phyloP scores from a whole-genome alignment of 2,329 filamentous ascomycete genomes.

The Botrytis sinoallii region DNA sequence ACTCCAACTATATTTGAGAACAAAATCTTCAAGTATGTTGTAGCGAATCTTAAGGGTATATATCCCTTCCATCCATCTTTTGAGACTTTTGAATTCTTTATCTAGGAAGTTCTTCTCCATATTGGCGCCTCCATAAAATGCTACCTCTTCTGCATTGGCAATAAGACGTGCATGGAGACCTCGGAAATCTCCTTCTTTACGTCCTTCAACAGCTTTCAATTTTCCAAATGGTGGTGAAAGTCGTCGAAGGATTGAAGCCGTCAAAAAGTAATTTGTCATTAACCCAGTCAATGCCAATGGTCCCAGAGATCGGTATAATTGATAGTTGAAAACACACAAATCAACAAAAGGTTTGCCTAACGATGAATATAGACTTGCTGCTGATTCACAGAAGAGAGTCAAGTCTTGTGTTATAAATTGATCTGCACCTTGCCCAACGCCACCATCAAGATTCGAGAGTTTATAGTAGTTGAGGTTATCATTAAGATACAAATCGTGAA shows the following conservation, averaged over 20 bases:
- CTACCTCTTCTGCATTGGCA: conserved; percentile 95
- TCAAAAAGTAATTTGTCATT: conserved; percentile 89
- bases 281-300: conserved; percentile 83
- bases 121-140: conserved; percentile 93
- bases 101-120: conserved; percentile 94
- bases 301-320: conserved; percentile 87
- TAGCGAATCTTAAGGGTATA: conserved; percentile 98
- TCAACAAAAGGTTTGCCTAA: conserved; percentile 98
- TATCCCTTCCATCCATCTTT: conserved; percentile 96
- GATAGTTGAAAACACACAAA: conserved; percentile 95
- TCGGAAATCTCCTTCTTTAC: conserved; percentile 92
- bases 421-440: conserved; percentile 86
- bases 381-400: conserved; percentile 89
- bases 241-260: conserved; percentile 81
- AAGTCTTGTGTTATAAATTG: conserved; percentile 98
- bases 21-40: conserved; percentile 98
- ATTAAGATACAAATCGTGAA: conserved; percentile 94
- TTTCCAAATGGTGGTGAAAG: conserved; percentile 96
- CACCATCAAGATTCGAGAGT: conserved; percentile 86
- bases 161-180: conserved; percentile 87
- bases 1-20: conserved; percentile 98
- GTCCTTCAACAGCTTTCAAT: conserved; percentile 90
- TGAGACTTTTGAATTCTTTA: conserved; percentile 86
- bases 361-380: conserved; percentile 90
- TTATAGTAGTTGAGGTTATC: conserved; percentile 97